These are phyloP conservation scores for Nicotiana paniculata DNA, from an alignment of 257 asterid species.

Conservation along the genomic window DNA sequence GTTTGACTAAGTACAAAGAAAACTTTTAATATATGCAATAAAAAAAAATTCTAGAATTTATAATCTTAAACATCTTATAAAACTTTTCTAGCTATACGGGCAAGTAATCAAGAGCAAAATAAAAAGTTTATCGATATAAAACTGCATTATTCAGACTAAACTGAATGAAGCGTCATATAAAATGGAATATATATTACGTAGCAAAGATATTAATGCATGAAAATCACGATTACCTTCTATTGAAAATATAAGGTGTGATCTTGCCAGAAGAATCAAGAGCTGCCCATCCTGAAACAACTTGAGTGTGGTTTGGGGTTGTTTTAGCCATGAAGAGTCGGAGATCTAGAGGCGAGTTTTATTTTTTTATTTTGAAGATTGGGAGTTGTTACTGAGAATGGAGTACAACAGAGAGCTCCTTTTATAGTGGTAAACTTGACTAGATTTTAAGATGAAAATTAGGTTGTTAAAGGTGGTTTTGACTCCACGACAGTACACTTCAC, in stretches of 20 bases:
- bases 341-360: no score
- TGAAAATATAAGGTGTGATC: conserved; percentile 40
- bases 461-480: neutral
- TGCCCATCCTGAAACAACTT: conserved; percentile 43
- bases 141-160: neutral
- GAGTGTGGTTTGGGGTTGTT: conserved; percentile 37
- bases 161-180: neutral
- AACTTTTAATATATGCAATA: no score
- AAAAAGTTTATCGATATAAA: neutral
- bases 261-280: conserved; percentile 40
- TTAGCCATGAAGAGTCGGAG: conserved; percentile 24
- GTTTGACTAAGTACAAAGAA: no score
- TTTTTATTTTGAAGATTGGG: neutral
- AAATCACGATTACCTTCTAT: conserved; percentile 28
- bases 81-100: no score
- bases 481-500: neutral
- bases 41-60: no score
- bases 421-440: neutral
- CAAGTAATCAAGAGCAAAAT: no score
- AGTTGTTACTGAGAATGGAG: neutral
- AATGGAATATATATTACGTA: neutral
- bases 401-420: neutral
- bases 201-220: neutral
- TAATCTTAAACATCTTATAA: no score
- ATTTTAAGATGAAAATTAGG: neutral